Base-by-base conservation (phyloP, 768 basidiomycete species). In the Pleurotus sapidus region DNA sequence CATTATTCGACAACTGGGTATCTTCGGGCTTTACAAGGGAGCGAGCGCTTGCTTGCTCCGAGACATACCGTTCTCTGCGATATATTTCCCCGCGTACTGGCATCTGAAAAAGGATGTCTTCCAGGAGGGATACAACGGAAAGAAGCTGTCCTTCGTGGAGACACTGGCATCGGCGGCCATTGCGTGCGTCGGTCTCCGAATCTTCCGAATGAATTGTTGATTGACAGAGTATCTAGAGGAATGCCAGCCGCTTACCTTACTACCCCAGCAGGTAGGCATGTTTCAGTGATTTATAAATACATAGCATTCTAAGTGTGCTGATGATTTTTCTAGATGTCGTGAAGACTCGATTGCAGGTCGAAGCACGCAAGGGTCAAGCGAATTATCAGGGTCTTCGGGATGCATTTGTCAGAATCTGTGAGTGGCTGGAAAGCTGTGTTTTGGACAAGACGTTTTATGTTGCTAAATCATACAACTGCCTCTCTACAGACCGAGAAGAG, bases 211-310 rank as follows among this genome's bases (percentile, higher is more conserved):
- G 59, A 61, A 59, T 53, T 20, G 61, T 59, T 56, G 69, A 64
- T 69, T 75, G 63, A 71, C 57, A 60, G 61, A 68, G 23, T 23
- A 24, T 42, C 72, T 62, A 96, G 95, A 63, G 97, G 97, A 60
- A 98, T 98, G 95, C 96, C 96, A 56, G 95, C 95, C 45, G 94
- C 95, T 39, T 95, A 95, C 72, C 75, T 96, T 61, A 93, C 93
- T 30, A 95, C 93, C 7, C 93, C 94, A 42, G 91, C 91, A 64
- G 92, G 92, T 91, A 62, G 65, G 77, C 61, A 56, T 55, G 17
- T 58, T 61, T 20, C 40, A 12, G 39, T 42, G 46, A 56, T 20
- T 63, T 59, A 23, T 54, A 40, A 47, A 57, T 43, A 57, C 45
- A 40, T 38, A 27, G 57, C 46, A 18, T 54, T 23, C 17, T 54